Conservation (phyloP, 768 basidiomycete genomes). For the Russula sp. region DNA sequence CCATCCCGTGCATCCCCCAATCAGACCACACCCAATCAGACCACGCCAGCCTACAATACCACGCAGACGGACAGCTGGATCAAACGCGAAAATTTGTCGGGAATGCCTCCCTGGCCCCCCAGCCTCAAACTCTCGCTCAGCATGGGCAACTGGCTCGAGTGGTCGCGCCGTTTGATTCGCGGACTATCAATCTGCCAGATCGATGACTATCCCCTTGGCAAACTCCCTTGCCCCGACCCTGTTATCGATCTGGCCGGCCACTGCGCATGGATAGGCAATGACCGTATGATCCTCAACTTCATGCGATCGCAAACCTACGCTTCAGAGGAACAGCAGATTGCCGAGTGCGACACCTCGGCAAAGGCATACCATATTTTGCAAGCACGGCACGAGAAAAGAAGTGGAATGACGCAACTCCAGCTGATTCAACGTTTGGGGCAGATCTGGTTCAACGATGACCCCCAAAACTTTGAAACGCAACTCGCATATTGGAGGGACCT, state of each 20-base stretch:
- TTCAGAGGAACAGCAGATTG: not conserved
- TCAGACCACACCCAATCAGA: no score
- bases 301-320: not conserved
- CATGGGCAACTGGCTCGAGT: not conserved
- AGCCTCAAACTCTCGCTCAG: not conserved
- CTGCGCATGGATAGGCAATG: not conserved
- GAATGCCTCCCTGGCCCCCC: not conserved
- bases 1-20: no score
- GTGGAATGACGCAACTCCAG: constrained; percentile 23
- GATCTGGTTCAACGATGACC: not conserved
- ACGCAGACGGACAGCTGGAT: no score
- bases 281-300: not conserved
- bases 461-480: no score
- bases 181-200: not conserved
- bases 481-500: no score
- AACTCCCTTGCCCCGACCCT: not conserved
- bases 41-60: no score
- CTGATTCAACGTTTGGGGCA: constrained; percentile 25
- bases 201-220: not conserved
- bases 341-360: not conserved
- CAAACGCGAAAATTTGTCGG: no score
- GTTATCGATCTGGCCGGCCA: not conserved
- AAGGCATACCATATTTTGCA: constrained; percentile 20
- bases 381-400: constrained; percentile 23
- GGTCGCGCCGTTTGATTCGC: not conserved